Evolutionary conservation across 2,329 filamentous ascomycete genomes (phyloP).

Genomic region (Seiridium cupressi): DNA sequence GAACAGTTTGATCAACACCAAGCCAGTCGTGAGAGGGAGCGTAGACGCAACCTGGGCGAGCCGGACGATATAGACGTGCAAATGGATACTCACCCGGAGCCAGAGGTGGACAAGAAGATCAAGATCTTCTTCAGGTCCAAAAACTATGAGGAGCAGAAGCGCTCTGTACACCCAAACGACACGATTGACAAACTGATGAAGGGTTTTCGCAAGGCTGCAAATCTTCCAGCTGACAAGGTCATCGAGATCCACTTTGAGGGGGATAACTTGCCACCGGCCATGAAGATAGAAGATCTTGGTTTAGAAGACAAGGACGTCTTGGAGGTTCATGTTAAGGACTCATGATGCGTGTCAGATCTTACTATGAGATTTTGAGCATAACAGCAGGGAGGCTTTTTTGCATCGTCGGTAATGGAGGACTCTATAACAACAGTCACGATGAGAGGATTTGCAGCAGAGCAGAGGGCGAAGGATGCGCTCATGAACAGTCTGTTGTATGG

Average conservation of each 20-base stretch:
- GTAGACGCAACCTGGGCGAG: conserved; percentile 41
- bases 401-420: no score
- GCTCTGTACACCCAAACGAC: conserved; percentile 53
- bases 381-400: no score
- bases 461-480: no score
- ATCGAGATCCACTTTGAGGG: conserved; percentile 74
- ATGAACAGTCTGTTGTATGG: no score
- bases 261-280: conserved; percentile 61
- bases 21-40: conserved; percentile 48
- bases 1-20: conserved; percentile 51
- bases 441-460: no score
- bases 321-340: conserved; percentile 65
- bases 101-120: conserved; percentile 35
- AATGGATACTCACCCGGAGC: conserved; percentile 10
- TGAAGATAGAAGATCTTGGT: conserved; percentile 63
- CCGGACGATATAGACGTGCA: conserved; percentile 28
- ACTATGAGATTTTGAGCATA: no score
- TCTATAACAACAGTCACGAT: no score
- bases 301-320: conserved; percentile 73
- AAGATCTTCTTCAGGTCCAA: conserved; percentile 54
- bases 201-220: conserved; percentile 56
- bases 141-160: conserved; percentile 46
- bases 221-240: conserved; percentile 47
- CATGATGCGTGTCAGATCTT: not conserved
- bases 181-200: conserved; percentile 60